A percentile compares a stretch with the other conserved stretches of the same genome.
These are phyloP conservation scores for Paraphoma sp. DNA, from an alignment of 2,329 filamentous ascomycete genomes.

Conservation along the genomic window DNA sequence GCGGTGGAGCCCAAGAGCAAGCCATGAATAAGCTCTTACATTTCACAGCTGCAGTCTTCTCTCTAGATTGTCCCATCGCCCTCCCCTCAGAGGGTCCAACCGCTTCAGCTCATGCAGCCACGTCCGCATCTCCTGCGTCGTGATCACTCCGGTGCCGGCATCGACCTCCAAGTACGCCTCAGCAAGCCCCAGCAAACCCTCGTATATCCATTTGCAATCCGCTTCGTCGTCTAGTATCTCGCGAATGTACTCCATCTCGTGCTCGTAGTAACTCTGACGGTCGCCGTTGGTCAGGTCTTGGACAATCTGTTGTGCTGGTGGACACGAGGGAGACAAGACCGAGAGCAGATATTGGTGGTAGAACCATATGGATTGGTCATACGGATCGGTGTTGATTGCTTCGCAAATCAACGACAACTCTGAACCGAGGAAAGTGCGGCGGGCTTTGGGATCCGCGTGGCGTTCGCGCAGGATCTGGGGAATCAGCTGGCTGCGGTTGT, in stretches of 20 bases:
- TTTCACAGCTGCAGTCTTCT: slow-evolving; percentile 51
- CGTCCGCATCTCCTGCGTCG: slow-evolving; percentile 53
- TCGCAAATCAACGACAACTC: slow-evolving; percentile 79
- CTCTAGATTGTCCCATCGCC: slow-evolving; percentile 78
- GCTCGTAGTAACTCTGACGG: slow-evolving; percentile 68
- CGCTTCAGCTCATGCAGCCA: slow-evolving; percentile 70
- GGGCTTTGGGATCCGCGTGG: slow-evolving; percentile 65
- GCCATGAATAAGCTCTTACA: slow-evolving; percentile 53
- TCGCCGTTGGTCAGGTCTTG: slow-evolving; percentile 67
- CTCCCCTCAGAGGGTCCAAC: slow-evolving; percentile 75
- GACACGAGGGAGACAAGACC: slow-evolving; percentile 60
- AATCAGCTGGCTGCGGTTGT: slow-evolving; percentile 85
- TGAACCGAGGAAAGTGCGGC: slow-evolving; percentile 74
- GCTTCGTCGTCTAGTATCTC: slow-evolving; percentile 70
- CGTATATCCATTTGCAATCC: slow-evolving; percentile 88
- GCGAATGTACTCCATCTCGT: slow-evolving; percentile 78
- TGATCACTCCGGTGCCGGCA: slow-evolving; percentile 46
- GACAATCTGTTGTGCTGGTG: slow-evolving; percentile 65
- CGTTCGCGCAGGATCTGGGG: slow-evolving; percentile 76
- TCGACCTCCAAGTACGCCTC: slow-evolving; percentile 63
- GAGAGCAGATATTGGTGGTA: slow-evolving; percentile 90
- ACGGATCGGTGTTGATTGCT: slow-evolving; percentile 85
- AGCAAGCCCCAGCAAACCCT: slow-evolving; percentile 80
- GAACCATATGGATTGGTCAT: slow-evolving; percentile 96
- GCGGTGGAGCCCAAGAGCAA: slow-evolving; percentile 64